Evolutionary conservation across 768 basidiomycete species (phyloP).

Genomic region (Agrocybe praecox): DNA sequence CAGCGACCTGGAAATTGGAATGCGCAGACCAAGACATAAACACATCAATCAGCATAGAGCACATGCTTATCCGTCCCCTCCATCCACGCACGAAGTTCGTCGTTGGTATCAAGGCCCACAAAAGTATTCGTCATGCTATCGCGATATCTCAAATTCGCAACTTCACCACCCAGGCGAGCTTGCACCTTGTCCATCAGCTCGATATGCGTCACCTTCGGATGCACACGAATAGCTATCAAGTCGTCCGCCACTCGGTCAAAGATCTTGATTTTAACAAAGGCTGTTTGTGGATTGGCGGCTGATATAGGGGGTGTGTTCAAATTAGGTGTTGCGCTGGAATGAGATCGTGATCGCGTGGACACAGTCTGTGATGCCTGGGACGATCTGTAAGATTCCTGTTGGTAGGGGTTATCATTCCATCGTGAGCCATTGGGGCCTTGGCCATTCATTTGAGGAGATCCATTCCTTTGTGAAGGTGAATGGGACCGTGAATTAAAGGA

Average conservation of each 20-base stretch:
- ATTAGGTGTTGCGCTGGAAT: constrained; percentile 53
- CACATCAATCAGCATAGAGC: constrained; percentile 69
- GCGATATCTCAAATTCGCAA: constrained; percentile 72
- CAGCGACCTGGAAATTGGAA: constrained; percentile 7
- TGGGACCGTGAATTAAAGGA: constrained; percentile 50
- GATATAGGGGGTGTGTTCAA: constrained; percentile 75
- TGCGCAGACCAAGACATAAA: neutral
- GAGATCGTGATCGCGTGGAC: constrained; percentile 57
- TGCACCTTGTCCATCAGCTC: constrained; percentile 94
- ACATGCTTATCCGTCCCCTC: constrained; percentile 81
- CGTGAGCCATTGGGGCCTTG: constrained; percentile 27
- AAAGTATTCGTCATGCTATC: constrained; percentile 69
- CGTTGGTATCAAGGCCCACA: constrained; percentile 63
- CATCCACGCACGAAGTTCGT: constrained; percentile 72
- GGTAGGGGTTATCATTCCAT: constrained; percentile 30
- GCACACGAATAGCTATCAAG: constrained; percentile 94
- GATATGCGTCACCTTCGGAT: constrained; percentile 82
- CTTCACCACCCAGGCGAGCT: constrained; percentile 76
- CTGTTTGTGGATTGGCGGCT: constrained; percentile 74
- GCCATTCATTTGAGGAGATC: constrained; percentile 26
- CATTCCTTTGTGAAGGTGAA: constrained; percentile 32
- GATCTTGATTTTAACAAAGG: constrained; percentile 98
- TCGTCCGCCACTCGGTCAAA: constrained; percentile 94
- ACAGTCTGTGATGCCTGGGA: constrained; percentile 59
- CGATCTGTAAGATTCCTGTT: constrained; percentile 45